Base-by-base conservation (phyloP, 176 grass and related monocot genomes). In the Zoysia japonica region DNA sequence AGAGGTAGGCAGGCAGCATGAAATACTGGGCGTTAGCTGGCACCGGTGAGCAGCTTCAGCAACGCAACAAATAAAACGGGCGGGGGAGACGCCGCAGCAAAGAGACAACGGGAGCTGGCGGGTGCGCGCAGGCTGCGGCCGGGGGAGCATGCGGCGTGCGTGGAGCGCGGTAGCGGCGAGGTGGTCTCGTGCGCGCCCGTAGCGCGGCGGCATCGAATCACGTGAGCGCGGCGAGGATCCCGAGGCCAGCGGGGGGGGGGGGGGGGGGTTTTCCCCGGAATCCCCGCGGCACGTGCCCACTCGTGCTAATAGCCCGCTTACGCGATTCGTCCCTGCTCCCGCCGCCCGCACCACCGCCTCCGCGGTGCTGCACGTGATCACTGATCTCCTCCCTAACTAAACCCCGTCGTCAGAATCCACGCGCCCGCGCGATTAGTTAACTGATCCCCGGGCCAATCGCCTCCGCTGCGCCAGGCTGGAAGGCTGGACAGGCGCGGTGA, bases 191-290 rank as follows among this genome's bases (percentile, higher is more conserved):
- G 67, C 3, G 64, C 7, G 35, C 8, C 59, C 12, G 16, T 13
- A 2, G 38, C 10, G 76, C 35, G 62, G 36, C 67, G 83, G 87
- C 85, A 92, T 94, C 86, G 86, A 87, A 88, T 99, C 96, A 99
- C 88, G 90, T 91, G 96, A 92, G 2, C 3, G 81, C 15, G 80
- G 83, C 87, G 86, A 84, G 92, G 86, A 93, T 94, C 90, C 96
- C 92, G 90, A 90, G 90, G 93, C 79, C 50, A 1, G 16, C 44
- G 5, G 16, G 54, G 64, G 28, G 7, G 61, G 66, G 42, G 40
- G 16, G 5, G 43, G 6, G 59, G 19, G 6, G 82, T 60, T 74
- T 72, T 15, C 75, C 45, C 78, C 60, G 89, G 83, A 91, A 90
- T 86, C 83, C 72, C 78, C 67, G 77, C 54, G 69, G 76, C 90